Evolutionary conservation across 768 basidiomycete species (phyloP).

Genomic region (Boletus tomentosulus): DNA sequence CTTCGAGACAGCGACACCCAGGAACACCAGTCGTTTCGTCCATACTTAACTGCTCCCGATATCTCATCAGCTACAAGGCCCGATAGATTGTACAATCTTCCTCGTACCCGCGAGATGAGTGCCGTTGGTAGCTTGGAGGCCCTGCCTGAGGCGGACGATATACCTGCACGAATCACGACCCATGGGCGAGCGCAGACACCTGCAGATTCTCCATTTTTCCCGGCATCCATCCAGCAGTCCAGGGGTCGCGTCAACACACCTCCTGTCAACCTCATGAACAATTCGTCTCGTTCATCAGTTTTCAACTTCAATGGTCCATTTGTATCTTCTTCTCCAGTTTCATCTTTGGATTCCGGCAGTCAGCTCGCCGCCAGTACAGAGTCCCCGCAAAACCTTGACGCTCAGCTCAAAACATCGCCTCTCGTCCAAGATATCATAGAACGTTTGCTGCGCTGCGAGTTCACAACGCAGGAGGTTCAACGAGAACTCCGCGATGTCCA

Average conservation of each 20-base stretch:
- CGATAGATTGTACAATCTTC: slow-evolving; percentile 41
- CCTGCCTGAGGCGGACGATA: slow-evolving; percentile 54
- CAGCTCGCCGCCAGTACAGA: slow-evolving; percentile 52
- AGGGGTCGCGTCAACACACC: slow-evolving; percentile 43
- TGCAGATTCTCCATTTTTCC: slow-evolving; percentile 37
- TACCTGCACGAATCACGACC: slow-evolving; percentile 33
- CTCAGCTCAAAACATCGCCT: slow-evolving; percentile 72
- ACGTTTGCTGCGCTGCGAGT: slow-evolving; percentile 69
- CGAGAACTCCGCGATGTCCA: slow-evolving; percentile 69
- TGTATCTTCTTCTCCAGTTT: slow-evolving; percentile 70
- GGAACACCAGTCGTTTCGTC: slow-evolving; percentile 31
- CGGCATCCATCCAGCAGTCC: slow-evolving; percentile 34
- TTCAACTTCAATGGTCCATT: slow-evolving; percentile 44
- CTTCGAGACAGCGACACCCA: slow-evolving; percentile 27
- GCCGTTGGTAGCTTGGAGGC: slow-evolving; percentile 48
- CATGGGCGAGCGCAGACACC: slow-evolving; percentile 25
- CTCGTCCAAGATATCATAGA: slow-evolving; percentile 73
- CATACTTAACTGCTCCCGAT: slow-evolving; percentile 36
- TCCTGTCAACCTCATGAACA: slow-evolving; percentile 37
- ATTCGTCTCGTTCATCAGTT: slow-evolving; percentile 37
- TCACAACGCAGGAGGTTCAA: slow-evolving; percentile 65
- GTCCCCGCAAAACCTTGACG: slow-evolving; percentile 52
- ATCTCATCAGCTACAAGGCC: slow-evolving; percentile 47
- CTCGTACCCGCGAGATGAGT: slow-evolving; percentile 46
- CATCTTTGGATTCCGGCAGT: slow-evolving; percentile 72